These are phyloP conservation scores for Hemileccinum impolitum DNA, from an alignment of 768 basidiomycete genomes.

Conservation along the genomic window DNA sequence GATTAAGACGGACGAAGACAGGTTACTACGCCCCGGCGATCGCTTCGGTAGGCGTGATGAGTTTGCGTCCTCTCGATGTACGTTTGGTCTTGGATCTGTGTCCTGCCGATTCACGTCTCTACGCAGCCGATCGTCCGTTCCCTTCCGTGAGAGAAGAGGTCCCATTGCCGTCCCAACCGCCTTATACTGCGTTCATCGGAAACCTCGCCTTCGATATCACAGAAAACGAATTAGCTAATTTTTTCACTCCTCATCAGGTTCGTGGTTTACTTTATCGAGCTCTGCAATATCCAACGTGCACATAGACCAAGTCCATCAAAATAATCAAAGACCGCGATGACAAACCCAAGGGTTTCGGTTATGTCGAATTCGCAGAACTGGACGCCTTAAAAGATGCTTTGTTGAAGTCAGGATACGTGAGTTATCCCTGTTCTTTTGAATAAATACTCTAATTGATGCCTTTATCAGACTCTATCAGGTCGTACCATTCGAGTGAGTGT, in stretches of 20 bases:
- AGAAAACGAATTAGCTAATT: constrained; percentile 75
- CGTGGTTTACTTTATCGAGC: constrained; percentile 9
- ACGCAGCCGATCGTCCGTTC: constrained; percentile 53
- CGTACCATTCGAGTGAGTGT: constrained; percentile 88
- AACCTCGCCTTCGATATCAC: constrained; percentile 93
- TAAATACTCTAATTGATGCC: not conserved
- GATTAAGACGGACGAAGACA: constrained; percentile 64
- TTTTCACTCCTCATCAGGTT: constrained; percentile 70
- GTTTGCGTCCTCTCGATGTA: constrained; percentile 59
- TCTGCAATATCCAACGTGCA: constrained; percentile 2
- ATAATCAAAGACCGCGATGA: constrained; percentile 92
- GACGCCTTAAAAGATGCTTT: constrained; percentile 86
- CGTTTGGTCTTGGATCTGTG: constrained; percentile 25
- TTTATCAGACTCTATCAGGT: constrained; percentile 61
- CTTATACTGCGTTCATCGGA: constrained; percentile 95
- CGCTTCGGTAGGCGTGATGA: constrained; percentile 62
- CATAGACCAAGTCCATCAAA: constrained; percentile 78
- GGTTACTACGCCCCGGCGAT: constrained; percentile 44
- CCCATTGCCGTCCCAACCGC: constrained; percentile 91
- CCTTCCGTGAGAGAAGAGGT: constrained; percentile 79
- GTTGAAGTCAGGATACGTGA: constrained; percentile 62
- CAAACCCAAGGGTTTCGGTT: constrained; percentile 97
- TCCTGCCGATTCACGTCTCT: constrained; percentile 13
- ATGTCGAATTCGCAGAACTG: constrained; percentile 89
- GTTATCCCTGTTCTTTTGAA: constrained; percentile 25